Evolutionary conservation across 2,329 filamentous ascomycete species (phyloP).

Genomic region (Didymosphaeria variabile): DNA sequence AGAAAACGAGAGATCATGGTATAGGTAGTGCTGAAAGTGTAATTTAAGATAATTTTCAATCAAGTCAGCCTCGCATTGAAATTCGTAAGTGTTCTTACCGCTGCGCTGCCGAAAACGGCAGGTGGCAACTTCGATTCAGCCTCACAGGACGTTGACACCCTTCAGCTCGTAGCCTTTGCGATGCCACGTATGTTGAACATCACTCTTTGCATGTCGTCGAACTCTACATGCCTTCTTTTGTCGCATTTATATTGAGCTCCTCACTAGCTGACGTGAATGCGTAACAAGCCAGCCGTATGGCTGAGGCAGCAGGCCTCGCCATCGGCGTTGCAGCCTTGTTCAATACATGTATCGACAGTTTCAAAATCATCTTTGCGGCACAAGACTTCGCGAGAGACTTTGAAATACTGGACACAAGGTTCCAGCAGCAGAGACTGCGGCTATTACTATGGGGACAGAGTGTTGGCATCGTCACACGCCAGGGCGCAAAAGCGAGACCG

Average conservation of each 20-base stretch:
- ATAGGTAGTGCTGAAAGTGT: too few species aligned
- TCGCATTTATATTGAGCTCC: neutral
- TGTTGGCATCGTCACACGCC: neutral
- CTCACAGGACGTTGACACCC: too few species aligned
- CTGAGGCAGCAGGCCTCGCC: constrained; percentile 11
- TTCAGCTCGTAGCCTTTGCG: neutral
- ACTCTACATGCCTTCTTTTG: neutral
- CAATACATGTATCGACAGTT: constrained; percentile 10
- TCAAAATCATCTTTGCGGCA: constrained; percentile 9
- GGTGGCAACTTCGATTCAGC: neutral
- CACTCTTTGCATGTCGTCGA: neutral
- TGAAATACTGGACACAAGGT: neutral
- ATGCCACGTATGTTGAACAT: neutral
- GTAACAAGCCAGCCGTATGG: neutral
- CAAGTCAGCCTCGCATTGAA: too few species aligned
- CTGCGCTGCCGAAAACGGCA: neutral
- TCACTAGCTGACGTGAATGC: neutral
- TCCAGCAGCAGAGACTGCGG: constrained; percentile 7
- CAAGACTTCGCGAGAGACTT: constrained; percentile 17
- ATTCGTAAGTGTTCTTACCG: too few species aligned
- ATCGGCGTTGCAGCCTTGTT: constrained; percentile 13
- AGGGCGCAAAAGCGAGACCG: neutral
- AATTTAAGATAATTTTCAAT: too few species aligned
- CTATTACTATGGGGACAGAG: constrained; percentile 7
- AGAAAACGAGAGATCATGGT: too few species aligned